Evolutionary conservation across 192 early-diverging fungal species (phyloP), one percentile per base, ranked within the genome.

Genomic region (Martensiomyces pterosporus): DNA sequence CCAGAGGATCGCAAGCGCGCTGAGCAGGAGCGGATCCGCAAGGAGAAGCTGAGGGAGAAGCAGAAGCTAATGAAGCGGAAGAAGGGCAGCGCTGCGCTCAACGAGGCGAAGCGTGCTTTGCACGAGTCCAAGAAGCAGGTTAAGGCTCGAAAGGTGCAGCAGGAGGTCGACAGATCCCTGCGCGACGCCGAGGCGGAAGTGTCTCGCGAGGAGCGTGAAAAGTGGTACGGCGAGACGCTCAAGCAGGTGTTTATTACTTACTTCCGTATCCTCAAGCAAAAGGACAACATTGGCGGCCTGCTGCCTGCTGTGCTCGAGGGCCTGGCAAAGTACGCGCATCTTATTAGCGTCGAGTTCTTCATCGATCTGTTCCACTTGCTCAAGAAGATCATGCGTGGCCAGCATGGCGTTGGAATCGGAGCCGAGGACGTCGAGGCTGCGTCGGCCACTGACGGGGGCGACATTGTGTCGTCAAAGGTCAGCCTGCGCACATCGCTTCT

Each of bases 331-430:
- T 98, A 93, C 76, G 89, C 94, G 10, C 96, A 97, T 66, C 67
- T 98, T 27, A 98, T 98, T 67, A 93, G 87, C 54, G 84, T 98
- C 18, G 94, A 98, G 49, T 95, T 94, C 49, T 98, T 95, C 65
- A 76, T 84, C 5, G 94, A 97, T 65, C 66, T 98, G 55, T 64
- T 98, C 36, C 75, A 83, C 18, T 76, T 88, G 16, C 76, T 98
- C 19, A 89, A 90, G 57, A 82, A 80, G 35, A 90, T 97, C 16
- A 86, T 89, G 75, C 63, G 76, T 34, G 74, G 75, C 3, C 78
- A 85, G 43, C 71, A 82, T 21, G 80, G 80, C 45, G 76, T 68
- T 2, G 75, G 55, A 35, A 57, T 58, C 19, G 67, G 34, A 26
- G 60, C 56, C 35, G 78, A 51, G 25, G 76, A 84, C 16, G 54